A percentile compares a stretch with the other conserved stretches of the same genome.
Conservation (phyloP, 345 rosid species). For the Abelmoschus esculentus region DNA sequence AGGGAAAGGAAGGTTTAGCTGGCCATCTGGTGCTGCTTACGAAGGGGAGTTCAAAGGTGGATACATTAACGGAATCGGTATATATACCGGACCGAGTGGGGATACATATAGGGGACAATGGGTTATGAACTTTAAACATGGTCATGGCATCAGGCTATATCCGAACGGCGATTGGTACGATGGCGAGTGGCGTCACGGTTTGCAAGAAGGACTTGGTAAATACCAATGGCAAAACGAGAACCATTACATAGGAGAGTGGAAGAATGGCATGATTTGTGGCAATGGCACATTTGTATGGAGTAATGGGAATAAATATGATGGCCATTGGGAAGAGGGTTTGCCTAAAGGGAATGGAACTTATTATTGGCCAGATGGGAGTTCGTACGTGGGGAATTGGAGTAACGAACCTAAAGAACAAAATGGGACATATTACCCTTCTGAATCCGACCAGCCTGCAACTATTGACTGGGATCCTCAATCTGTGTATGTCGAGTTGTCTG, state of each 20-base stretch:
- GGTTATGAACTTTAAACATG: conserved; percentile 89
- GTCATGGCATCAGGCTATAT: conserved; percentile 52
- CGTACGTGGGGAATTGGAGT: background rate
- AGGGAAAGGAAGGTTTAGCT: conserved; percentile 78
- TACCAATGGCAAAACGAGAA: conserved; percentile 63
- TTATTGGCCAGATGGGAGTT: conserved; percentile 25
- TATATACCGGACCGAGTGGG: conserved; percentile 53
- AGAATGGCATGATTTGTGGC: conserved; percentile 58
- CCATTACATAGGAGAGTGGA: conserved; percentile 68
- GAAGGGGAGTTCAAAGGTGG: conserved; percentile 90
- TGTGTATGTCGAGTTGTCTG: conserved; percentile 38
- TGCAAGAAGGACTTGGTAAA: conserved; percentile 71
- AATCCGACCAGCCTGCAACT: conserved; percentile 10
- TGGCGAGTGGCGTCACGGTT: conserved; percentile 79
- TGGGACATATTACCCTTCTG: background rate
- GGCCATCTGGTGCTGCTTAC: conserved; percentile 87
- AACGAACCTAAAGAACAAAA: background rate
- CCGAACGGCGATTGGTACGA: conserved; percentile 79
- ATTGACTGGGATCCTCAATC: conserved; percentile 67
- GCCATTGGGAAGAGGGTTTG: conserved; percentile 72
- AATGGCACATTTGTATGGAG: conserved; percentile 68
- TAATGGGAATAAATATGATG: conserved; percentile 63
- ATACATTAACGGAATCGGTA: conserved; percentile 80
- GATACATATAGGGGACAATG: conserved; percentile 72
- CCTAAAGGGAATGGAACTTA: conserved; percentile 78